phyloP scores from a whole-genome alignment of 345 rosid genomes.

The Cochlearia excelsa region DNA sequence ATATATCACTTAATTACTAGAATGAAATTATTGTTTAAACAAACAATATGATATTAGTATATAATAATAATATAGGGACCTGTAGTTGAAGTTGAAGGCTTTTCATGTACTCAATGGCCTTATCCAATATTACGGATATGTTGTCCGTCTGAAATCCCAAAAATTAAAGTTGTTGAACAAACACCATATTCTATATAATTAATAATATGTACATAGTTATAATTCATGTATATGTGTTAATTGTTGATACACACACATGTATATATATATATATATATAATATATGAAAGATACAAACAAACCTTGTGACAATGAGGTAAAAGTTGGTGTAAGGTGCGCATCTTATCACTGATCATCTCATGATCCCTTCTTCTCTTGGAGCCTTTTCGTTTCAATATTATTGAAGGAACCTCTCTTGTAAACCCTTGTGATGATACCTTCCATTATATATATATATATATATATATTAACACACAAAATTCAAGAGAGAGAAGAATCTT shows the following conservation, averaged over 20 bases:
- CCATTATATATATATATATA: too few relatives aligned
- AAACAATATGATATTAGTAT: neutral
- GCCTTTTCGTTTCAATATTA: constrained; percentile 13
- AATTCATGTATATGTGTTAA: too few relatives aligned
- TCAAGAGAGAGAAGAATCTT: too few relatives aligned
- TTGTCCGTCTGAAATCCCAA: constrained; percentile 47
- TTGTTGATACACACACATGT: neutral
- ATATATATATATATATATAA: neutral
- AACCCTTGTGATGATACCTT: constrained; percentile 13
- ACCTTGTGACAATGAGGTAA: constrained; percentile 75
- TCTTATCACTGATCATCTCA: constrained; percentile 65
- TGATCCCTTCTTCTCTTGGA: constrained; percentile 43
- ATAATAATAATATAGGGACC: constrained; percentile 38
- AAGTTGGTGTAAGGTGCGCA: constrained; percentile 59
- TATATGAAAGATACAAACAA: neutral
- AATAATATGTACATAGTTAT: too few relatives aligned
- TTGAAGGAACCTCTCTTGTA: constrained; percentile 33
- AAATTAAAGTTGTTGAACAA: neutral
- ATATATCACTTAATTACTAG: neutral
- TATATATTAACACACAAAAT: too few relatives aligned
- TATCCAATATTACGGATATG: constrained; percentile 58
- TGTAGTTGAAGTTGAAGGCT: constrained; percentile 71
- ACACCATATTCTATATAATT: too few relatives aligned
- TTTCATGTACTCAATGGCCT: constrained; percentile 61
- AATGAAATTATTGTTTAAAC: neutral